phyloP scores from a whole-genome alignment of 2,329 filamentous ascomycete species.

The Byssochlamys sp. region DNA sequence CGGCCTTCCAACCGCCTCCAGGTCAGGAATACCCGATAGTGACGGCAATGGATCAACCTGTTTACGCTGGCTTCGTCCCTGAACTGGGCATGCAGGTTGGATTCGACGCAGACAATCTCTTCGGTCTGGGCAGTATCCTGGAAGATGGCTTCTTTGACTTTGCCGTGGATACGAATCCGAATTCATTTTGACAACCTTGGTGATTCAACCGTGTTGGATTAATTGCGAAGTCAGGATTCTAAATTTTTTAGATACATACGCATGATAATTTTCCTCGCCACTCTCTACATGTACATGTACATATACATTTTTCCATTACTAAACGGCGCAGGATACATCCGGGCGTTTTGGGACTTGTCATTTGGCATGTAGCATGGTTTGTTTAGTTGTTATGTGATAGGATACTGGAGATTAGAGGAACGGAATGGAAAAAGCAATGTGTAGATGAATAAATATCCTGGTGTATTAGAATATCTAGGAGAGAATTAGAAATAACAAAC shows the following conservation, averaged over 20 bases:
- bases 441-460: not conserved
- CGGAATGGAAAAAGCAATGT: not conserved
- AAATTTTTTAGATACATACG: too few relatives aligned
- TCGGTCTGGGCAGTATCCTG: slow-evolving; percentile 22
- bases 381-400: not conserved
- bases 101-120: slow-evolving; percentile 20
- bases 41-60: slow-evolving; percentile 7
- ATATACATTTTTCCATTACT: not conserved
- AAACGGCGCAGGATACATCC: not conserved
- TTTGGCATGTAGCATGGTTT: too few relatives aligned
- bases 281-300: not conserved
- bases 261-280: not conserved
- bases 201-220: not conserved
- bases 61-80: slow-evolving; percentile 13
- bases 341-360: not conserved
- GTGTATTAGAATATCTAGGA: not conserved
- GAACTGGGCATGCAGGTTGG: slow-evolving; percentile 18
- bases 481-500: too few relatives aligned
- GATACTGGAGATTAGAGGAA: not conserved
- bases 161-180: slow-evolving; percentile 5
- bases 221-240: not conserved
- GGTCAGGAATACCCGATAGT: slow-evolving; percentile 5
- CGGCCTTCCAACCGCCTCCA: not conserved
- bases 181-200: slow-evolving; percentile 2
- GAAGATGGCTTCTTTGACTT: slow-evolving; percentile 22